Conservation (phyloP, 805 yeast species). For the Helenozyma rhizophorensis region DNA sequence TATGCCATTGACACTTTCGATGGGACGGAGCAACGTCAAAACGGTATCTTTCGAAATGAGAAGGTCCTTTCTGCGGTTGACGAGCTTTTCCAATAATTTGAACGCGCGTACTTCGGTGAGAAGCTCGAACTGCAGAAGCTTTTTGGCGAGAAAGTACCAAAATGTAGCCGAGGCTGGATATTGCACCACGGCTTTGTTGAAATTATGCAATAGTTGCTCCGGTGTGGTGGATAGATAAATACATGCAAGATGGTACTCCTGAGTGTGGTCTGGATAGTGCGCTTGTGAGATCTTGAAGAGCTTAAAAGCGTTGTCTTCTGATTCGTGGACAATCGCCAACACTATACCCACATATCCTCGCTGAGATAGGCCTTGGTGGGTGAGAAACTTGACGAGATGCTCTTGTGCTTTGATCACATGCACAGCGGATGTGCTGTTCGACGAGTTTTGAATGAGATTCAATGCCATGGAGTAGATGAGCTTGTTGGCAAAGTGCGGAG, state of each 20-base stretch:
- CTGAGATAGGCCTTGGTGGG: conserved; percentile 19
- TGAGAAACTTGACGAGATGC: conserved; percentile 18
- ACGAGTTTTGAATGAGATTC: conserved; percentile 7
- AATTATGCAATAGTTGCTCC: conserved; percentile 31
- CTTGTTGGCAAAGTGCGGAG: conserved; percentile 13
- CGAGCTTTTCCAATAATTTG: conserved; percentile 23
- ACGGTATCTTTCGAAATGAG: conserved; percentile 33
- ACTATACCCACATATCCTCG: conserved; percentile 36
- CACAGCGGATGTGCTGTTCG: no score
- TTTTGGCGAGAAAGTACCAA: conserved; percentile 35
- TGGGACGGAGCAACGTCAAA: conserved; percentile 26
- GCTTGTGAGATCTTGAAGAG: conserved; percentile 25
- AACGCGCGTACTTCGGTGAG: conserved; percentile 26
- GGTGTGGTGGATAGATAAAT: conserved; percentile 28
- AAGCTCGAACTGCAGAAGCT: conserved; percentile 28
- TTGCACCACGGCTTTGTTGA: conserved; percentile 25
- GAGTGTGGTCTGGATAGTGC: conserved; percentile 21
- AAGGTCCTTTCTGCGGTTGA: conserved; percentile 15
- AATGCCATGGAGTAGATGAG: conserved; percentile 22
- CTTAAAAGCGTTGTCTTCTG: conserved; percentile 22
- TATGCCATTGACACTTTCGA: conserved; percentile 20
- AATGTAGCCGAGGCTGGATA: conserved; percentile 23
- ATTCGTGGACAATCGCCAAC: conserved; percentile 22
- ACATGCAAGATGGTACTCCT: conserved; percentile 21
- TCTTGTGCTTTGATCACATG: conserved; percentile 27